These are phyloP conservation scores for Leptodermis oblonga DNA, from an alignment of 257 asterid species.

Conservation along the genomic window DNA sequence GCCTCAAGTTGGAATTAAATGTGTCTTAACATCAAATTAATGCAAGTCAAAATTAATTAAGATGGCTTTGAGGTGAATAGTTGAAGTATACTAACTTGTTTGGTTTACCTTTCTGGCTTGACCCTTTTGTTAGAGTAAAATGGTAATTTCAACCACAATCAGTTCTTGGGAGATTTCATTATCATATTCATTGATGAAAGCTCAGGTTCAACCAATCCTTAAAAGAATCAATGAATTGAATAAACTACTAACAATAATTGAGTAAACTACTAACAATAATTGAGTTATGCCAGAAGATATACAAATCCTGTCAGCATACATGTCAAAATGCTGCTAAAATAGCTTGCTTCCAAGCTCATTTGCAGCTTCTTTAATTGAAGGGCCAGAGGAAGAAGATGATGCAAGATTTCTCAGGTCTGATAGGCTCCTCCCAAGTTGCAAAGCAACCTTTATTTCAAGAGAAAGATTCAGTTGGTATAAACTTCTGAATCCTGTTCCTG, in stretches of 20 bases:
- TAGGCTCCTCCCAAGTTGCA: constrained; percentile 76
- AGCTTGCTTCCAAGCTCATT: constrained; percentile 31
- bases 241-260: no score
- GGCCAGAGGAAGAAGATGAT: constrained; percentile 20
- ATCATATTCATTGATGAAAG: no score
- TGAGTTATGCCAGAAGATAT: not conserved
- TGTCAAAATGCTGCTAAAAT: constrained; percentile 25
- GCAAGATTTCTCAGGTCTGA: constrained; percentile 54
- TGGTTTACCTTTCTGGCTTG: no score
- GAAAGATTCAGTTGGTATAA: no score
- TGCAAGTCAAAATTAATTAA: not conserved
- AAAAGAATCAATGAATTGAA: not conserved
- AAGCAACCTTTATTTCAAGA: constrained; percentile 59
- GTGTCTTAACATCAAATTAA: not conserved
- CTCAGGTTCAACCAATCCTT: not conserved
- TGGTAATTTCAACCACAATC: no score
- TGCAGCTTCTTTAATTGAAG: constrained; percentile 39
- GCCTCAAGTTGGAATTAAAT: no score
- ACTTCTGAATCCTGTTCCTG: constrained; percentile 79
- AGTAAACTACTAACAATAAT: not conserved
- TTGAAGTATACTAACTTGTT: not conserved
- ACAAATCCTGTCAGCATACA: not conserved
- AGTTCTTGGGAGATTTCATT: no score
- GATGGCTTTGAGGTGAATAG: no score
- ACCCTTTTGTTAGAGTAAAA: no score